Evolutionary conservation across 2,329 filamentous ascomycete species (phyloP).

Genomic region (Knoxdaviesia capensis): DNA sequence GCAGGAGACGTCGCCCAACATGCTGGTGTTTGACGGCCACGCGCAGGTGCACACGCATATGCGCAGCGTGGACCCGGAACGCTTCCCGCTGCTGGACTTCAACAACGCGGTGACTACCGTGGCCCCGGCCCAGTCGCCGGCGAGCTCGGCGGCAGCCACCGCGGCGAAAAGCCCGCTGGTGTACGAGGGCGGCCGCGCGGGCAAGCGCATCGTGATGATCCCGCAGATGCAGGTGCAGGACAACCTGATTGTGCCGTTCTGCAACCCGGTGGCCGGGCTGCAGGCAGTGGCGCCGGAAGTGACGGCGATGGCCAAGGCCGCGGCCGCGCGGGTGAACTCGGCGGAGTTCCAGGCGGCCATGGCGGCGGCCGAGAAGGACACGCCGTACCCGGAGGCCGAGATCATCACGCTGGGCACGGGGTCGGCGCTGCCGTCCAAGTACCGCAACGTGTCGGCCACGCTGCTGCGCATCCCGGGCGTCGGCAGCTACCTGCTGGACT

Average conservation of each 20-base stretch:
- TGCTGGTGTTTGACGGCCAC: conserved; percentile 47
- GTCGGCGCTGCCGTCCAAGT: conserved; percentile 75
- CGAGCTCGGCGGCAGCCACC: no score
- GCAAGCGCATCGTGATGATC: conserved; percentile 24
- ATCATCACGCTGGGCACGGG: conserved; percentile 81
- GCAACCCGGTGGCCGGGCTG: conserved; percentile 24
- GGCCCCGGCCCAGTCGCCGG: conserved; percentile 5
- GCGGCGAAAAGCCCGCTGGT: no score
- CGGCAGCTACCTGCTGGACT: conserved; percentile 82
- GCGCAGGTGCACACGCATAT: conserved; percentile 49
- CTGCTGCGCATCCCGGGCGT: conserved; percentile 64
- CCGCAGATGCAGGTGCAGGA: conserved; percentile 25
- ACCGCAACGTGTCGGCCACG: conserved; percentile 85
- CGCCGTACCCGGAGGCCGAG: conserved; percentile 59
- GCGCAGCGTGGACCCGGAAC: conserved; percentile 48
- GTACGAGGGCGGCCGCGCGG: conserved; percentile 21
- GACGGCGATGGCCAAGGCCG: conserved; percentile 28
- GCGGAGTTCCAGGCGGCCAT: conserved; percentile 27
- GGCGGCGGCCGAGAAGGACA: conserved; percentile 33
- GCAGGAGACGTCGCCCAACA: conserved; percentile 54
- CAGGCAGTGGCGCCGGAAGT: conserved; percentile 20
- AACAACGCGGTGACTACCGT: conserved; percentile 26
- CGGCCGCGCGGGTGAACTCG: conserved; percentile 19
- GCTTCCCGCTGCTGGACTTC: conserved; percentile 51
- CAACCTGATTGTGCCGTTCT: conserved; percentile 22